Evolutionary conservation across 2,329 filamentous ascomycete genomes (phyloP), one percentile per base, ranked within the genome.

Genomic region (Epichloe coenophiala): DNA sequence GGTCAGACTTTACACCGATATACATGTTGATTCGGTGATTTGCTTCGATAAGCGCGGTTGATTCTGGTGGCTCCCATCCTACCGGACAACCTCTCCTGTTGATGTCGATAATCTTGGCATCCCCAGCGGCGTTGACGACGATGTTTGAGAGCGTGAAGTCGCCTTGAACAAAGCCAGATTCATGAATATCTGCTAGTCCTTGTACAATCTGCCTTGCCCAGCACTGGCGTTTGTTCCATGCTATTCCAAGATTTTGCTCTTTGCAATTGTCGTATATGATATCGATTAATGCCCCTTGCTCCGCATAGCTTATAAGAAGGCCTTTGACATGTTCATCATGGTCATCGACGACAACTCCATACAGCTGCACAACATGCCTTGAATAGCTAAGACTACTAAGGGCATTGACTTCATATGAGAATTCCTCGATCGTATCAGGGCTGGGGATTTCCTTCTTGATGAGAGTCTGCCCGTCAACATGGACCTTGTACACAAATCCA

Each of bases 361-460:
- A 84, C 59, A 97, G 88, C 46, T 81, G 76, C 54, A 97, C 93
- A 53, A 97, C 88, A 59, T 84, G 84, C 5, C 75, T 73, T 1
- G 88, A 87, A 51, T 78, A 80, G 41, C 77, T 75, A 15, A 98
- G 73, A 33, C 81, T 80, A 64, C 86, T 83, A n/a, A 98, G 78
- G 3, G 91, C 91, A 64, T 97, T 96, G 64, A 96, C 86, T 68
- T 98, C 93, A 65, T 98, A 98, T 2, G 97, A 72, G 61, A 98
- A 98, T 64, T 97, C 93, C 55, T 97, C 91, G 19, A 97, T 84
- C 0, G 88, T 93, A 60, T 97, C 91, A 2, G 90, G 91, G 1
- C 91, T 90, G 1, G 93, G 93, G 15, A 98, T 97, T 63, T 98
- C 93, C 65, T 98, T 98, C 67, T 97, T 97, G 68, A 98, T 95